phyloP scores from a whole-genome alignment of 495 filamentous ascomycete species.

The Penicillium robsamsonii region DNA sequence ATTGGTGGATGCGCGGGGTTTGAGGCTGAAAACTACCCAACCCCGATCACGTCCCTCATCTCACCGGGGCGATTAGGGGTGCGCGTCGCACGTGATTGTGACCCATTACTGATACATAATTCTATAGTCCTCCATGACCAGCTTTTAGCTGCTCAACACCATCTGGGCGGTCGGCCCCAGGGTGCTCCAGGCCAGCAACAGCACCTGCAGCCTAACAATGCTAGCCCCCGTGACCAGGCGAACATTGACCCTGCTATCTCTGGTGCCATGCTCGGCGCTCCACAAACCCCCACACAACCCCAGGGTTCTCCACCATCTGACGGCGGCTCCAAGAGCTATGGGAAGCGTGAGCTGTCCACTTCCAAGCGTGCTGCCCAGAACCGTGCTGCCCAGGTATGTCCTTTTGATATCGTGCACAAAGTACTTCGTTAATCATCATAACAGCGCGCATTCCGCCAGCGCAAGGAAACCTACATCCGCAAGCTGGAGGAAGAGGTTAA shows the following conservation, averaged over 20 bases:
- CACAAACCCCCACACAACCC: slow-evolving; percentile 39
- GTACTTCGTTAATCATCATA: slow-evolving; percentile 12
- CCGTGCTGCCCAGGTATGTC: slow-evolving; percentile 86
- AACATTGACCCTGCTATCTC: slow-evolving; percentile 56
- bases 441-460: slow-evolving; percentile 93
- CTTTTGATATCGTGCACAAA: neutral
- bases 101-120: slow-evolving; percentile 22
- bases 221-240: slow-evolving; percentile 47
- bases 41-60: neutral
- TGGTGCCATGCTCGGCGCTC: slow-evolving; percentile 42
- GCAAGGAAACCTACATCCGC: slow-evolving; percentile 97
- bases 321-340: slow-evolving; percentile 49
- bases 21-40: neutral
- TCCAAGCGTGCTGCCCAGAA: slow-evolving; percentile 97
- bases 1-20: neutral
- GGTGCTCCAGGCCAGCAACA: slow-evolving; percentile 37
- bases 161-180: slow-evolving; percentile 39
- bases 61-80: neutral
- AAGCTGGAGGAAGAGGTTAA: slow-evolving; percentile 89
- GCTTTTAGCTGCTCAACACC: slow-evolving; percentile 50
- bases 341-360: slow-evolving; percentile 87
- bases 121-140: slow-evolving; percentile 52
- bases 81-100: neutral
- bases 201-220: slow-evolving; percentile 42
- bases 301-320: slow-evolving; percentile 32